A percentile compares a stretch with the other conserved stretches of the same genome.
Evolutionary conservation across 2,329 filamentous ascomycete genomes (phyloP).

Genomic region (Biscogniauxia mediterranea): DNA sequence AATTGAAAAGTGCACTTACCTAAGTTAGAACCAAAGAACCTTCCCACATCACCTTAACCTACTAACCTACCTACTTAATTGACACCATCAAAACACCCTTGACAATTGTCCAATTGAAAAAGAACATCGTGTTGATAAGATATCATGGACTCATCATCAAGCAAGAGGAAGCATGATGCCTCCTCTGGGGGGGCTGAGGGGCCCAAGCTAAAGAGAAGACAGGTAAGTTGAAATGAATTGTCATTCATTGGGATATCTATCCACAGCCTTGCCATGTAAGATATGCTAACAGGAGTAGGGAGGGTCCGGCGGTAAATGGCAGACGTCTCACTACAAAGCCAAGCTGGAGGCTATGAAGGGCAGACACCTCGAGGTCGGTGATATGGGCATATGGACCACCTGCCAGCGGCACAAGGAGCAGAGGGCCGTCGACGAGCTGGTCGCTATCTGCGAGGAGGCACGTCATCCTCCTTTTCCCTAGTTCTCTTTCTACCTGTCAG

Average conservation of each 20-base stretch:
- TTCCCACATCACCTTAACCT: too few relatives aligned
- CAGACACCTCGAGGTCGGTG: slow-evolving; percentile 60
- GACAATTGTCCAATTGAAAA: too few relatives aligned
- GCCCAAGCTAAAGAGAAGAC: slow-evolving; percentile 36
- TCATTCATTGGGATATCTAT: background rate
- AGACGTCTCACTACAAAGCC: slow-evolving; percentile 56
- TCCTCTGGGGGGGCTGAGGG: slow-evolving; percentile 19
- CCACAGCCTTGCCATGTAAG: background rate
- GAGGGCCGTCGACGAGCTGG: slow-evolving; percentile 67
- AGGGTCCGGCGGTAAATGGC: slow-evolving; percentile 58
- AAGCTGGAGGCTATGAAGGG: slow-evolving; percentile 42
- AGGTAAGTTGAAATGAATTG: slow-evolving; percentile 25
- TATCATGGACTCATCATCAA: slow-evolving; percentile 32
- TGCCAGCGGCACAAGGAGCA: slow-evolving; percentile 70
- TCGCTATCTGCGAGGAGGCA: slow-evolving; percentile 65
- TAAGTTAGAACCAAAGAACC: too few relatives aligned
- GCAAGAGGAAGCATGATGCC: slow-evolving; percentile 36
- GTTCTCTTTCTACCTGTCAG: too few relatives aligned
- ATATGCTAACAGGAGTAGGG: slow-evolving; percentile 34
- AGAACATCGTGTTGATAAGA: background rate
- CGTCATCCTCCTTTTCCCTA: slow-evolving; percentile 19
- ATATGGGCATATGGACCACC: slow-evolving; percentile 75
- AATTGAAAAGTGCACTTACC: too few relatives aligned
- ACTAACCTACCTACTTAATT: too few relatives aligned
- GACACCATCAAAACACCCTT: too few relatives aligned